Evolutionary conservation across 345 rosid genomes (phyloP), one percentile per base, ranked within the genome.

Genomic region (Viola odorata): DNA sequence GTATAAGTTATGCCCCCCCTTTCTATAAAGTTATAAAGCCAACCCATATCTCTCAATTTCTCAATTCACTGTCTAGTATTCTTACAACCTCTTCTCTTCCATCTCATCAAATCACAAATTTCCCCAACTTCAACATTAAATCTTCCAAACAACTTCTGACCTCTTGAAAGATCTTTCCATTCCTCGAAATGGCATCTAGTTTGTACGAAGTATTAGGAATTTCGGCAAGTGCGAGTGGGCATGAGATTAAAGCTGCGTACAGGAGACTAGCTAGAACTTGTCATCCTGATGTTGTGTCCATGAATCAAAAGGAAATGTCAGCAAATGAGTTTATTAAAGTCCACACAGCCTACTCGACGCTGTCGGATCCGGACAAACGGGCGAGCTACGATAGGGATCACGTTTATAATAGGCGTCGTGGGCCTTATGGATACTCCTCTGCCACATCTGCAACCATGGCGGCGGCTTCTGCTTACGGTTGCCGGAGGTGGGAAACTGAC

Each of bases 401-500:
- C n/a, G n/a, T n/a, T 41, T n/a, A n/a, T n/a, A 61, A 42, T 50
- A 2, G 58, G 16, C 51, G 42, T 4, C 45, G 23, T n/a, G 54
- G 65, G 57, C 60, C 68, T 1, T 61, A 61, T 50, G 52, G 50
- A 39, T 69, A 64, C 12, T 64, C 77, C n/a, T 54, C 65, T 37
- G 16, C 67, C 45, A 40, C 11, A 0, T 66, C 69, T 1, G 53
- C 70, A 10, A 51, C 73, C 15, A 48, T 57, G 72, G 76, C 75
- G 0, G 74, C 82, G 0, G 71, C 78, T 0, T 71, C 76, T 12
- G 58, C 76, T n/a, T 74, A 65, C 49, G 5, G 39, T 8, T 2
- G 52, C 12, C 75, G 72, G 36, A 83, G 71, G 13, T 86, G 92
- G 89, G 92, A 84, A 73, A 82, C 84, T 13, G 92, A 86, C 51